A percentile compares a stretch with the other conserved stretches of the same genome.
phyloP scores from a whole-genome alignment of 257 asterid genomes.

The Ballota nigra region DNA sequence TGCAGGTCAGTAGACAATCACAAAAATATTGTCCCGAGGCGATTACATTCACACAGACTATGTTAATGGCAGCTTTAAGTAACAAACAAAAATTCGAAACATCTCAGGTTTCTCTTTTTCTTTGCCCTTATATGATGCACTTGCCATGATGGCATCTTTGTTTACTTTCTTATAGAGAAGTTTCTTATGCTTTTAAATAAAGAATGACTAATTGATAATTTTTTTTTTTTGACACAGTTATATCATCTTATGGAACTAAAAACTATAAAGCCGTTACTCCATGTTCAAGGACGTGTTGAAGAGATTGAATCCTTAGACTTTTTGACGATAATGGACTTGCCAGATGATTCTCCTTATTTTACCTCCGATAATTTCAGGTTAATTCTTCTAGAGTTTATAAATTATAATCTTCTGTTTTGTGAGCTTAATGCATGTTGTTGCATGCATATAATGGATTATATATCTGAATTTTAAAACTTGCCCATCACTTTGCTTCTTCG shows the following conservation, averaged over 20 bases:
- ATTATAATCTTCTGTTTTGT: not conserved
- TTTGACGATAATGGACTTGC: constrained; percentile 58
- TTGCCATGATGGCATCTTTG: not conserved
- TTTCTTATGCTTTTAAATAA: not conserved
- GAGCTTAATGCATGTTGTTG: not conserved
- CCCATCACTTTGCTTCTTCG: not conserved
- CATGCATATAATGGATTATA: not conserved
- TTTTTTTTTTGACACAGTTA: constrained; percentile 60
- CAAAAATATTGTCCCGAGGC: constrained; percentile 84
- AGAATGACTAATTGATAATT: not conserved
- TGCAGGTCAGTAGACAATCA: constrained; percentile 69
- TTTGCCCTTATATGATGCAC: not conserved
- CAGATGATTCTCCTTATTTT: constrained; percentile 76
- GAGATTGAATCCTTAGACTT: constrained; percentile 59
- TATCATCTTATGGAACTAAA: constrained; percentile 77
- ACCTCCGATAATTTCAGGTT: constrained; percentile 73
- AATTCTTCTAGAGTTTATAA: not conserved
- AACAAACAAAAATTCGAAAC: constrained; percentile 38
- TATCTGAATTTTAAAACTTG: not conserved
- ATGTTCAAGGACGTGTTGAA: constrained; percentile 43
- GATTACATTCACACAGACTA: constrained; percentile 58
- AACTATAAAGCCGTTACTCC: constrained; percentile 57
- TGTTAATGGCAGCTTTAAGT: constrained; percentile 68
- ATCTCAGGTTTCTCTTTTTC: constrained; percentile 58
- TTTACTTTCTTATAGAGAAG: constrained; percentile 5